Evolutionary conservation across 257 asterid species (phyloP).

Genomic region (Jasminum sambac): DNA sequence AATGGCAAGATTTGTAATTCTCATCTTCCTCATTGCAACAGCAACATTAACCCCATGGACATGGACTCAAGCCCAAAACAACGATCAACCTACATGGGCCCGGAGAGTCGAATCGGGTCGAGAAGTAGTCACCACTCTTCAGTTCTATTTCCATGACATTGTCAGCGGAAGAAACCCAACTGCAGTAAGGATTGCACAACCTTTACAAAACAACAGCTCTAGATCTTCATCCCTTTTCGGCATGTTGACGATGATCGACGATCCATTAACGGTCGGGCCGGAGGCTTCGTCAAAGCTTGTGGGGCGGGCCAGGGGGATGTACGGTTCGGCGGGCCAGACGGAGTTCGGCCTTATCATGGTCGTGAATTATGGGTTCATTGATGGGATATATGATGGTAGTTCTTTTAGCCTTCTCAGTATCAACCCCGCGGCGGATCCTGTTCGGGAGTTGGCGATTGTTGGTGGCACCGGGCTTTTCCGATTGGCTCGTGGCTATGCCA

Average conservation of each 20-base stretch:
- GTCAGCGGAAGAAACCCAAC: conserved; percentile 64
- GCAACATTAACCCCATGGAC: conserved; percentile 7
- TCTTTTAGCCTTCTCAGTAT: conserved; percentile 67
- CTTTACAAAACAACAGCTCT: conserved; percentile 33
- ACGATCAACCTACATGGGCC: conserved; percentile 38
- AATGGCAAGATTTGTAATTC: conserved; percentile 29
- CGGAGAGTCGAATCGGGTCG: conserved; percentile 41
- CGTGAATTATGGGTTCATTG: conserved; percentile 51
- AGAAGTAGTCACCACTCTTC: conserved; percentile 63
- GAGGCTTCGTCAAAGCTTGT: conserved; percentile 47
- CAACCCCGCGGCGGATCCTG: conserved; percentile 40
- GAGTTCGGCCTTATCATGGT: conserved; percentile 66
- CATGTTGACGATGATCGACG: conserved; percentile 57
- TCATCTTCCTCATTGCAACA: conserved; percentile 14
- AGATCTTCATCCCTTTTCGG: conserved; percentile 51
- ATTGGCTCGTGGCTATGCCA: conserved; percentile 69
- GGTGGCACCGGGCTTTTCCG: conserved; percentile 89
- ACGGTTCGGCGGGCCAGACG: conserved; percentile 62
- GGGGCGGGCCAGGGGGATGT: conserved; percentile 83
- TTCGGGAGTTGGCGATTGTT: conserved; percentile 77
- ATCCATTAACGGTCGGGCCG: conserved; percentile 62
- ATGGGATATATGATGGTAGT: conserved; percentile 69
- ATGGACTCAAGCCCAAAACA: conserved; percentile 30
- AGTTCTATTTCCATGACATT: conserved; percentile 73
- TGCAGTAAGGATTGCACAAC: conserved; percentile 49